Conservation (phyloP, 345 rosid genomes). For the Eucalyptus polybractea region DNA sequence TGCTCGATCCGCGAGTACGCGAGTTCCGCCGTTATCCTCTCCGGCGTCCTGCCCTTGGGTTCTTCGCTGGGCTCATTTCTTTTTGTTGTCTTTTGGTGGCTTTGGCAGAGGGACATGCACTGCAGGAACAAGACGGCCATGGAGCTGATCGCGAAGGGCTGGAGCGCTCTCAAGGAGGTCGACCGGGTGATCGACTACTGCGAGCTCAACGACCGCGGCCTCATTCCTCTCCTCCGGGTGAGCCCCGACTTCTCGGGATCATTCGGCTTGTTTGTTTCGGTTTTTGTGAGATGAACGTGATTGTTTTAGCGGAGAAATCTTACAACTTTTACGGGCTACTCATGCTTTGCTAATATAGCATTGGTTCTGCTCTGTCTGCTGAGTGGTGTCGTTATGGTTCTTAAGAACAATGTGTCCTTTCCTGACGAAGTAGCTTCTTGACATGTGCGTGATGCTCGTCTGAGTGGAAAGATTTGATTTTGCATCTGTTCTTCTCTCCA, state of each 20-base stretch:
- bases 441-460: background rate
- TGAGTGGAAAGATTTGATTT: background rate
- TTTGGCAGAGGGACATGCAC: constrained; percentile 58
- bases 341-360: too few relatives aligned
- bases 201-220: constrained; percentile 78
- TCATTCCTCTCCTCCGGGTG: constrained; percentile 74
- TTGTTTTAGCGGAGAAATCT: background rate
- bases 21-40: background rate
- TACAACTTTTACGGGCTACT: background rate
- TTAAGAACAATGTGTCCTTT: background rate
- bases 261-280: background rate
- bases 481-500: background rate
- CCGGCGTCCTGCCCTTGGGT: background rate
- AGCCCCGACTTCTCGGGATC: background rate
- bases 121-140: constrained; percentile 76
- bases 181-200: constrained; percentile 82
- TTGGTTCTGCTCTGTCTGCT: background rate
- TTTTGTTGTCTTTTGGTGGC: background rate
- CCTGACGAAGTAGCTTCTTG: background rate
- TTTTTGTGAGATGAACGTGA: background rate
- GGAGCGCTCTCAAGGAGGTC: constrained; percentile 78
- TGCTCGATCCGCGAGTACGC: background rate
- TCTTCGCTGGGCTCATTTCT: background rate
- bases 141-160: constrained; percentile 86
- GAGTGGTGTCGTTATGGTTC: background rate